Conservation (phyloP, 148 eudicot species). For the Rhododendron griersonianum region DNA sequence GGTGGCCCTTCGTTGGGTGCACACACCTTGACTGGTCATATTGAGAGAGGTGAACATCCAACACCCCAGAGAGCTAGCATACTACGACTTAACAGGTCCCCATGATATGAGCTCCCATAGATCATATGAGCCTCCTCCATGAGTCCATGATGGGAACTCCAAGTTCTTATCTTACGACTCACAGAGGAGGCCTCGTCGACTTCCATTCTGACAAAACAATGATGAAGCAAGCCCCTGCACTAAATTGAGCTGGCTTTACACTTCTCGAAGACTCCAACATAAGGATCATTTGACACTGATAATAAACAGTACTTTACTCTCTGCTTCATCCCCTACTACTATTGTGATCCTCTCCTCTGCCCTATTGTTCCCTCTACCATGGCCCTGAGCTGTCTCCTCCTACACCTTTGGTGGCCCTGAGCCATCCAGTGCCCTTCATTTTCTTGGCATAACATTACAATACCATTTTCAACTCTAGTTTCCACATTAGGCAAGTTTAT, state of each 20-base stretch:
- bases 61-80: background rate
- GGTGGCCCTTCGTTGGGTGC: background rate
- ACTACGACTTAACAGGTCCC: background rate
- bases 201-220: background rate
- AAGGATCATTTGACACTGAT: background rate
- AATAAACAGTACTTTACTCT: background rate
- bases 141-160: background rate
- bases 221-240: background rate
- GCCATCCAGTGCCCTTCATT: background rate
- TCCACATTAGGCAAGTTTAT: background rate
- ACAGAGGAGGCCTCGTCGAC: background rate
- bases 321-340: background rate
- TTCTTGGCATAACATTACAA: background rate
- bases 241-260: background rate
- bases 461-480: background rate
- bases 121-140: background rate
- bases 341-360: background rate
- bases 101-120: background rate
- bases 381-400: background rate
- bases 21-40: background rate
- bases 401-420: background rate
- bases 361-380: background rate
- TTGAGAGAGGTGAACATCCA: background rate
- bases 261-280: background rate
- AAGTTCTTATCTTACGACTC: background rate